Base-by-base conservation (phyloP, 2,329 filamentous ascomycete species). In the Hymenoscyphus occultus region DNA sequence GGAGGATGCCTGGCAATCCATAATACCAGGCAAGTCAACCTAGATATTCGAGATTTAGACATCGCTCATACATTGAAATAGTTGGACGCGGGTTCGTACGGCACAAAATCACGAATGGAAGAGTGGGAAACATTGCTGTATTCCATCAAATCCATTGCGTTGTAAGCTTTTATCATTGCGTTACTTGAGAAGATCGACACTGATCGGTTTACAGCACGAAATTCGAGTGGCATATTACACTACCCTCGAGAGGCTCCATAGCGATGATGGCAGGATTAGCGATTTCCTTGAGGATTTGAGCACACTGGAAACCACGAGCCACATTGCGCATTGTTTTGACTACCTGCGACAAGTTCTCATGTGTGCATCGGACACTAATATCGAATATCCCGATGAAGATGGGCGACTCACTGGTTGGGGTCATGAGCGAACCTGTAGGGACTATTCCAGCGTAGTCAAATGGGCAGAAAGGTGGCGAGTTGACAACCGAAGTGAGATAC, bases 81-180 rank as follows among this genome's bases (percentile, higher is more conserved):
- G 58, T 40, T 42, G 58, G 58, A n/a, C 58, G 58, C 1, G 58
- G 58, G 2, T 59, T 59, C 16, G 58, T 59, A 40, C 32, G 58
- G 14, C 32, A 59, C 19, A 10, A 32, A n/a, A 59, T 28, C 14
- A 59, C 58, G 7, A 59, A 59, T 40, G 32, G 39, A 2, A 40
- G 28, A 59, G 39, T 59, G 1, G 58, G 58, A 59, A 59, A 59
- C 35, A 22, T 59, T 19, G 58, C 58, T 13, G 39, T 59, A 13
- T 59, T 59, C 19, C 58, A 59, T 22, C 58, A 59, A 39, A 59
- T 59, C 3, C 58, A 59, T 14, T 59, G 58, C 14, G 58, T 59
- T 13, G 58, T 59, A 59, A 51, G 45, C 9, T 6, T 51, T 4
- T 12, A 28, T 28, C 9, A 12, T 12, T 19, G 10, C 2, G 10